Base-by-base conservation (phyloP, 208 protist genomes). In the Zelonia costaricensis region DNA sequence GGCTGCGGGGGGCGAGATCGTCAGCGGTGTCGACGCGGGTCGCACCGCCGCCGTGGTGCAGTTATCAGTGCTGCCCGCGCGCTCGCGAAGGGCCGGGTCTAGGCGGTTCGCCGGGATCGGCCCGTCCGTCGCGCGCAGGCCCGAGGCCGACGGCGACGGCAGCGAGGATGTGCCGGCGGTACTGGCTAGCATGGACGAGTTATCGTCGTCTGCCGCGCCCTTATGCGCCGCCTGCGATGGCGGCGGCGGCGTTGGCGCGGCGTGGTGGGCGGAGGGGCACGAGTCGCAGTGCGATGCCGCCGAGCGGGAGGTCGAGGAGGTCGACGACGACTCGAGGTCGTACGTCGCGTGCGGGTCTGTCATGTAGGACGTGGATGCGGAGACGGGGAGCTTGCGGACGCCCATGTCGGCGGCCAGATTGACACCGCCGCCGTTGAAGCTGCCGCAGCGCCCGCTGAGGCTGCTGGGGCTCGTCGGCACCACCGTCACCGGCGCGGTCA, bases 281-380 rank as follows among this genome's bases (percentile, higher is more conserved):
- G 36, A 57, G 7, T n/a, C 10, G 36, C 23, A 13, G n/a, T n/a
- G n/a, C n/a, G n/a, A n/a, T n/a, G n/a, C n/a, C n/a, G n/a, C n/a
- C 23, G 36, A 43, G 36, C 35, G 10, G 12, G 15, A 44, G 7
- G 33, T n/a, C 16, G 58, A 65, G 7, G 18, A 23, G n/a, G 33
- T 28, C 2, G 43, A 33, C 9, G 58, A 56, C 1, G 66, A 57
- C 44, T 62, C 58, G 20, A 61, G 43, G 4, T 55, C 54, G 58
- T 62, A 65, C 4, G 42, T 22, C 16, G 58, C 45, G 49, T 65
- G 66, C n/a, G 38, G 58, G 30, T 60, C 52, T 16, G 47, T 36
- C 7, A 42, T 33, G 40, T 62, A 57, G 9, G 33, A 49, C 8
- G 28, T 7, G 22, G 57, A 8, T 15, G 55, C 20, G 23, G 28